Base-by-base conservation (phyloP, 148 eudicot species). In the Amaranthus palmeri region DNA sequence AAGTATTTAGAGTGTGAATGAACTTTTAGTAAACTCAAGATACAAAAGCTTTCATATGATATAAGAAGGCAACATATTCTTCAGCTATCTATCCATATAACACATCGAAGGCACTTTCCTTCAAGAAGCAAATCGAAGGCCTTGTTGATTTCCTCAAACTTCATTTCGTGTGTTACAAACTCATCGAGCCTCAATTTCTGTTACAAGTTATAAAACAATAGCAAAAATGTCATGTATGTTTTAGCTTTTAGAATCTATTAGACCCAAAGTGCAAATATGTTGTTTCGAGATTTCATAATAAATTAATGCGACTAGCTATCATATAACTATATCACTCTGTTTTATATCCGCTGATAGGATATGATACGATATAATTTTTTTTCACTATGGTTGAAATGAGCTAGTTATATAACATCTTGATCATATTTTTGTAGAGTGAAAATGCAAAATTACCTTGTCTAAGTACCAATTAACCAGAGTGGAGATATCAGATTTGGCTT, bases 401-500 rank as follows among this genome's bases (percentile, higher is more conserved):
- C 36, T 25, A 25, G 36, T 25, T 25, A 25, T 25, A 25, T 25
- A 25, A 25, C 36, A 25, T 25, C 36, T 25, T 25, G 36, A 25
- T 25, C 36, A 25, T 25, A 25, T 0, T 25, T 25, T 25, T 2
- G 36, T 25, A 25, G 36, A 2, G 44, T 25, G 67, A 4, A 54
- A 4, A 13, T 18, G 17, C 0, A 45, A 4, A 40, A 54, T 63
- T 81, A 90, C 98, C 96, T 87, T 86, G 71, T 90, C 86, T 79
- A 89, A 49, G 81, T 93, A 93, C 71, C 87, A 86, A 70, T 89
- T 84, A 25, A 84, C 72, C 48, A 91, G 84, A 50, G 86, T 81
- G 15, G 92, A 85, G 15, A 91, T 81, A 76, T 93, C 96, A 25
- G 93, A 74, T 81, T 91, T 93, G 44, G 93, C 83, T 76, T 91